These are phyloP conservation scores for Monilinia fructicola DNA, from an alignment of 2,329 filamentous ascomycete species.

Conservation along the genomic window DNA sequence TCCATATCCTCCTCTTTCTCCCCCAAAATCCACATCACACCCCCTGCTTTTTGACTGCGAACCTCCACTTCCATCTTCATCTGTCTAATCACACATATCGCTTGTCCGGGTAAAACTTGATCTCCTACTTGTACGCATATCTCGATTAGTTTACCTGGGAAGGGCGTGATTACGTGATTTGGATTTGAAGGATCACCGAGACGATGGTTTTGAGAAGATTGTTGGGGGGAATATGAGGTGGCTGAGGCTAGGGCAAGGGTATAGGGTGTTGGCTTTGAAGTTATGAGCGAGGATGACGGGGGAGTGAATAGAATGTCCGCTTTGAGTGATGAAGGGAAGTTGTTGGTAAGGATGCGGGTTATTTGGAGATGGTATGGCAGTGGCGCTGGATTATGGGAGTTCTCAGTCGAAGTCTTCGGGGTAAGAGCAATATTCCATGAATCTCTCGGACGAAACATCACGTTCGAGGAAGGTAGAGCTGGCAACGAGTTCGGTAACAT, in stretches of 20 bases:
- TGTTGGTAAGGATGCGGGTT: conserved; percentile 46
- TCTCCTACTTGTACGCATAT: background rate
- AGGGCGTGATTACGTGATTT: conserved; percentile 1
- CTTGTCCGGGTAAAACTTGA: background rate
- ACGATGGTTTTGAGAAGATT: background rate
- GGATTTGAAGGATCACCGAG: background rate
- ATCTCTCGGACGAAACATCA: conserved; percentile 58
- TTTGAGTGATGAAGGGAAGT: conserved; percentile 1
- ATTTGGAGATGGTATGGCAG: conserved; percentile 53
- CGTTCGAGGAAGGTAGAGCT: conserved; percentile 41
- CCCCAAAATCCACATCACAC: background rate
- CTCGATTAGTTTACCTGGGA: conserved; percentile 9
- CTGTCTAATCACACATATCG: background rate
- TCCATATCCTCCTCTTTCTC: background rate
- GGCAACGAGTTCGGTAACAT: conserved; percentile 30
- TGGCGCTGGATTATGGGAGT: conserved; percentile 29
- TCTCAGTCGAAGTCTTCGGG: conserved; percentile 31
- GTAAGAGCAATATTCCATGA: conserved; percentile 55
- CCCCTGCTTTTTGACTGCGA: background rate
- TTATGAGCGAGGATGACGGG: conserved; percentile 52
- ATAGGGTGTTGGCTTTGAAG: conserved; percentile 49
- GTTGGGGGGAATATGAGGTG: conserved; percentile 46
- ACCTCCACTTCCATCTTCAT: conserved; percentile 18
- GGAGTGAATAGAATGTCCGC: conserved; percentile 60
- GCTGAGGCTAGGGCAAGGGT: conserved; percentile 43